Conservation (phyloP, 805 yeast genomes). For the Trichomonascus vanleenenianus region DNA sequence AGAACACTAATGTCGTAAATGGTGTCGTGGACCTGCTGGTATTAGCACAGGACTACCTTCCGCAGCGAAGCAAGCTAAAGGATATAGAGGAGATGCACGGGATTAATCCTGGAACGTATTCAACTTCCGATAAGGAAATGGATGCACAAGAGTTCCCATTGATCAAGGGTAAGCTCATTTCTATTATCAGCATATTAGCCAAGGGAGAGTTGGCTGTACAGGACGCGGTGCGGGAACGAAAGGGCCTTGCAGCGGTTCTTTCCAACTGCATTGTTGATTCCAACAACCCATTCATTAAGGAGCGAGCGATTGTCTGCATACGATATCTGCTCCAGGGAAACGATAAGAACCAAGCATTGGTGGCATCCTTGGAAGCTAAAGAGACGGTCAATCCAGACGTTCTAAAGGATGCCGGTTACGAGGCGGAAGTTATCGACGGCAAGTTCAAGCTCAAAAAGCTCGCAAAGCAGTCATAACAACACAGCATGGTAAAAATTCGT, state of each 20-base stretch:
- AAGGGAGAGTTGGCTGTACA: slow-evolving; percentile 50
- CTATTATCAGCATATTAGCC: slow-evolving; percentile 52
- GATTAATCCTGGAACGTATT: background rate
- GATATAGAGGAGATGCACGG: slow-evolving; percentile 7
- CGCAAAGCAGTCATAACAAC: slow-evolving; percentile 1
- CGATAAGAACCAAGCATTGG: slow-evolving; percentile 63
- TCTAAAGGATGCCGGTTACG: slow-evolving; percentile 68
- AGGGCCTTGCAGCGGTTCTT: slow-evolving; percentile 63
- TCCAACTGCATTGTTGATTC: slow-evolving; percentile 82
- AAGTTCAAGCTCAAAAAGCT: slow-evolving; percentile 45
- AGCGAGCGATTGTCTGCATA: slow-evolving; percentile 72
- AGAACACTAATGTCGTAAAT: background rate
- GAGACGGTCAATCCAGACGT: slow-evolving; percentile 51
- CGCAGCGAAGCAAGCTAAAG: slow-evolving; percentile 13
- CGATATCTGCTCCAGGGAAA: slow-evolving; percentile 61
- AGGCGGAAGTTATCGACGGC: slow-evolving; percentile 66
- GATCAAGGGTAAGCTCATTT: slow-evolving; percentile 58
- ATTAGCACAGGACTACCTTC: slow-evolving; percentile 14
- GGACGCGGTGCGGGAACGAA: slow-evolving; percentile 54
- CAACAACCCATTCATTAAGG: slow-evolving; percentile 67
- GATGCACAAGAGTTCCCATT: slow-evolving; percentile 43
- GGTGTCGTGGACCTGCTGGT: slow-evolving; percentile 5
- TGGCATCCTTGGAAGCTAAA: slow-evolving; percentile 69
- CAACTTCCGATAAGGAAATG: slow-evolving; percentile 5
- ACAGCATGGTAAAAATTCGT: background rate